phyloP scores from a whole-genome alignment of 1,284 basidiomycete genomes.

The Apiotrichum veenhuisii region DNA sequence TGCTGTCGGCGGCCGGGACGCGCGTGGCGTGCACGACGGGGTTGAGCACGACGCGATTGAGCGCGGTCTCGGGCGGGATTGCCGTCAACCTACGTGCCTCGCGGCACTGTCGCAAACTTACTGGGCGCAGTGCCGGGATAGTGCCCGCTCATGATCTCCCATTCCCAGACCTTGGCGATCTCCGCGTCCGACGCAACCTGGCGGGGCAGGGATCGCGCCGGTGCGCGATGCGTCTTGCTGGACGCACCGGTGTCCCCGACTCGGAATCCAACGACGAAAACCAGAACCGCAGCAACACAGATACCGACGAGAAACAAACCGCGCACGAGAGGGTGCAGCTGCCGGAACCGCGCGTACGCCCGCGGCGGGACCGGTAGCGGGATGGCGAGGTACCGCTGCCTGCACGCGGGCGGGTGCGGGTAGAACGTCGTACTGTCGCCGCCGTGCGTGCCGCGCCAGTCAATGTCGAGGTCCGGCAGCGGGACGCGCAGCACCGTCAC shows the following conservation, averaged over 20 bases:
- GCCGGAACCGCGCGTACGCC: slow-evolving; percentile 52
- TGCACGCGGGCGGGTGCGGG: slow-evolving; percentile 11
- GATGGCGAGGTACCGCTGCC: slow-evolving; percentile 25
- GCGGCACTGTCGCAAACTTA: too few relatives aligned
- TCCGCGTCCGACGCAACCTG: slow-evolving; percentile 73
- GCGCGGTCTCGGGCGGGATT: slow-evolving; percentile 70
- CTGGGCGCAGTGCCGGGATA: slow-evolving; percentile 74
- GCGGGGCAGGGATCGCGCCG: slow-evolving; percentile 61
- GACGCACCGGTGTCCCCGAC: too few relatives aligned
- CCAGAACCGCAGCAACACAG: too few relatives aligned
- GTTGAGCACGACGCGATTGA: slow-evolving; percentile 61
- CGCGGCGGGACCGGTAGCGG: slow-evolving; percentile 62
- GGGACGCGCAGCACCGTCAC: too few relatives aligned
- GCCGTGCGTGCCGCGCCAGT: too few relatives aligned
- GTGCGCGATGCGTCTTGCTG: background rate
- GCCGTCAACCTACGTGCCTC: too few relatives aligned
- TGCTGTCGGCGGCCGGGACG: slow-evolving; percentile 37
- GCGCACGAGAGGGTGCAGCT: slow-evolving; percentile 55
- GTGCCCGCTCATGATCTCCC: slow-evolving; percentile 86
- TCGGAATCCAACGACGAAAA: too few relatives aligned
- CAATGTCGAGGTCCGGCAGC: too few relatives aligned
- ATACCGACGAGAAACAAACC: slow-evolving; percentile 55
- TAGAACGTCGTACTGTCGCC: background rate
- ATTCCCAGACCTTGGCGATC: slow-evolving; percentile 81
- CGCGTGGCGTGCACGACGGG: slow-evolving; percentile 60